Base-by-base conservation (phyloP, 2,329 filamentous ascomycete genomes). In the Colletotrichum noveboracense region DNA sequence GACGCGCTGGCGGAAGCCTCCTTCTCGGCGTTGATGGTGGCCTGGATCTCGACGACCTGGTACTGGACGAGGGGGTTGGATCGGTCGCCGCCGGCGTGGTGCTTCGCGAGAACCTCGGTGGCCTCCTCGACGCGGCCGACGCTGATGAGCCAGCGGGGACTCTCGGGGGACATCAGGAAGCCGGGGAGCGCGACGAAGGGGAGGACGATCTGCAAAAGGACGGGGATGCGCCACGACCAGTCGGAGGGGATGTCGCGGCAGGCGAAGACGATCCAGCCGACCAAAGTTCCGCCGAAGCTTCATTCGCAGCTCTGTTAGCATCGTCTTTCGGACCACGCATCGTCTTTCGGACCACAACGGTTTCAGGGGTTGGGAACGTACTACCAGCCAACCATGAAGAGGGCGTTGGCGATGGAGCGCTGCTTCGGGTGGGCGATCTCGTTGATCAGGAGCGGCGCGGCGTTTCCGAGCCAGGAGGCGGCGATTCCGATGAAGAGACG, bases 131-230 rank as follows among this genome's bases (percentile, higher is more conserved):
- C 78, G 77, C 80, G 80, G 66, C 79, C 79, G 13, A 74, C 74
- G 24, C 78, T 81, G 60, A 82, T 79, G 66, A 83, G 77, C 80
- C 80, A 82, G 67, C 81, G 78, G 30, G 81, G 81, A 26, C 81
- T 82, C 78, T 82, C 81, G 34, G 80, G 80, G 28, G 81, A 77
- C 32, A 81, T 70, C 76, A 80, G 79, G 70, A 82, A 79, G 71
- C 78, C 80, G 36, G 77, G 75, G 24, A 81, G 69, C 71, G 80
- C 79, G 55, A 87, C 76, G 34, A 85, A 73, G 4, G 87, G 87
- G 85, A 71, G 84, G 32, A 84, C 85, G 74, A 87, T 85, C 75
- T 90, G 89, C 3, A 90, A 79, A 3, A 89, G 80, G 58, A 68
- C 73, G 16, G 75, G 75, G 38, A 77, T 72, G 7, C 75, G 72